These are phyloP conservation scores for Aspergillus ibericus DNA, from an alignment of 2,329 filamentous ascomycete species.

Conservation along the genomic window DNA sequence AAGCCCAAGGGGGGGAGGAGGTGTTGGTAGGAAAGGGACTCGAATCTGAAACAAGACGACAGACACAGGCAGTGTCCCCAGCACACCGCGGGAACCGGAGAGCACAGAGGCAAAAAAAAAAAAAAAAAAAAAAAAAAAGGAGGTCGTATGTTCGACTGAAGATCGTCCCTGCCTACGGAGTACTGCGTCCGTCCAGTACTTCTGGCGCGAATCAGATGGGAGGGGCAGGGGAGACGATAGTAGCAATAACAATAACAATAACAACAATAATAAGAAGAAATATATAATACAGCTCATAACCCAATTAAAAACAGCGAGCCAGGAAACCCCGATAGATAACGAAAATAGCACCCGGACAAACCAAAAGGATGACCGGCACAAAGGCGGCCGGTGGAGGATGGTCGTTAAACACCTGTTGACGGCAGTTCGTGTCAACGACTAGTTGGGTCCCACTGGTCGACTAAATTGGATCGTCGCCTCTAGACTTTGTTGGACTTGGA, in stretches of 20 bases:
- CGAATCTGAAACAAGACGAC: constrained; percentile 1
- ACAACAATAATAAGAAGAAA: not conserved
- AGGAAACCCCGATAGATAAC: not conserved
- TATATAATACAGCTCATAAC: not conserved
- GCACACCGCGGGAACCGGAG: constrained; percentile 2
- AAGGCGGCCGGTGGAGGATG: not conserved
- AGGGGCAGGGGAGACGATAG: not conserved
- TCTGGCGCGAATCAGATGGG: not conserved
- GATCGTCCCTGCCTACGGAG: not conserved
- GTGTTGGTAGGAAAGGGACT: not conserved
- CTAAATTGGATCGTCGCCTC: not conserved
- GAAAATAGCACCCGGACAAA: not conserved
- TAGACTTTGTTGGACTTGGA: not conserved
- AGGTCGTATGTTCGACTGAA: not conserved
- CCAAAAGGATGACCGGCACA: not conserved
- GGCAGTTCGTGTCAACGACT: constrained; percentile 13
- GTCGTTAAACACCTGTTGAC: not conserved
- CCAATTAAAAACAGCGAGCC: not conserved
- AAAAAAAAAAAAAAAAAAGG: constrained; percentile 8
- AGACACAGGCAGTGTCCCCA: not conserved
- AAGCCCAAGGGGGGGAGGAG: not conserved
- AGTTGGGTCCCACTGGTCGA: constrained; percentile 12
- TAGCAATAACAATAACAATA: constrained; percentile 4
- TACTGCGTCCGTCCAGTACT: not conserved
- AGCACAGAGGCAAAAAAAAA: constrained; percentile 1